phyloP scores from a whole-genome alignment of 2,329 filamentous ascomycete genomes.

The Colletotrichum tropicicola region DNA sequence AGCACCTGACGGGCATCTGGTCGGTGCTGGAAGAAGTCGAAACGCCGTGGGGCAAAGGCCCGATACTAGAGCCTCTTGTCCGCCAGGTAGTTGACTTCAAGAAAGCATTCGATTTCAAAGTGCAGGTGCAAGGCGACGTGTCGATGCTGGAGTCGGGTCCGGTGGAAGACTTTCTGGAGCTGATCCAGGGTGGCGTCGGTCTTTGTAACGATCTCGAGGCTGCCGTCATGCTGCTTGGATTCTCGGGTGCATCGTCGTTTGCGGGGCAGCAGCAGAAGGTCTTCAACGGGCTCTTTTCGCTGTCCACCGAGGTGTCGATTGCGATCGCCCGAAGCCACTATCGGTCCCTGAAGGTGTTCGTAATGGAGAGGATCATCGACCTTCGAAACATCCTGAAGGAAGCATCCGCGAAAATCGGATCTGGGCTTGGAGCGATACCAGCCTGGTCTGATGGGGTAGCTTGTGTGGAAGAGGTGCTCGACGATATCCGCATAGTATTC shows the following conservation, averaged over 20 bases:
- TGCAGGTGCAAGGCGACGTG: neutral
- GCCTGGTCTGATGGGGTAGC: constrained; percentile 5
- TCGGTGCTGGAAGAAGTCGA: constrained; percentile 11
- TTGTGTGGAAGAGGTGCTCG: neutral
- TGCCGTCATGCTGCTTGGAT: neutral
- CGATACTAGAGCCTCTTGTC: constrained; percentile 1
- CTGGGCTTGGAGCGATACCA: neutral
- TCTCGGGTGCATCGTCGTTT: neutral
- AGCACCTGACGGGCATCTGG: constrained; percentile 11
- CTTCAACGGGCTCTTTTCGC: constrained; percentile 6
- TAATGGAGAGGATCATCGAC: constrained; percentile 6
- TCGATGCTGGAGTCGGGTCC: neutral
- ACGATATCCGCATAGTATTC: constrained; percentile 16
- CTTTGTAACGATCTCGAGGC: neutral
- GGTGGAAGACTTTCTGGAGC: neutral
- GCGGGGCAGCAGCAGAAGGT: neutral
- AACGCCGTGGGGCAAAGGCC: neutral
- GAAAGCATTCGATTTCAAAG: constrained; percentile 3
- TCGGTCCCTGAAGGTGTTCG: constrained; percentile 1
- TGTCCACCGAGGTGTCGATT: neutral
- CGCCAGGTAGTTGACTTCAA: constrained; percentile 11
- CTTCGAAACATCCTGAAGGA: neutral
- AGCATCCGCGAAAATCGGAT: neutral
- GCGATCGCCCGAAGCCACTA: constrained; percentile 4
- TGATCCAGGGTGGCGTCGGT: neutral